A percentile compares a stretch with the other conserved stretches of the same genome.
Evolutionary conservation across 805 yeast species (phyloP).

Genomic region (Kazachstania kunashirensis): DNA sequence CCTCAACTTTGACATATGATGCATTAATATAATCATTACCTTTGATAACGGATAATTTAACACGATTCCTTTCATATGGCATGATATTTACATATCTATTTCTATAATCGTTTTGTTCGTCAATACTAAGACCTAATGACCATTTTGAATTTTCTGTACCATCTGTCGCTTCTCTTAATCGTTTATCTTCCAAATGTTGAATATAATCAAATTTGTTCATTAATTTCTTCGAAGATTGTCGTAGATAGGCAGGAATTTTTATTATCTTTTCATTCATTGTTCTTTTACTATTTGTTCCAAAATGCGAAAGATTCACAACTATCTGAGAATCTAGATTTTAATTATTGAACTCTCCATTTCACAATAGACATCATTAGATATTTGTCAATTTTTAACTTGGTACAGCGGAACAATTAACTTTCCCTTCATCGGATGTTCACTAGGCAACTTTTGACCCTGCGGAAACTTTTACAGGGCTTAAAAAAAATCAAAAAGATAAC

Average conservation of each 20-base stretch:
- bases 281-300: not conserved
- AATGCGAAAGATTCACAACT: no score
- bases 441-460: no score
- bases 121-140: slow-evolving; percentile 24
- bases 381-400: no score
- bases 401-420: no score
- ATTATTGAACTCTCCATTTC: no score
- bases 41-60: slow-evolving; percentile 29
- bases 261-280: not conserved
- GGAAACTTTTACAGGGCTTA: no score
- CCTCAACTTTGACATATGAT: slow-evolving; percentile 42
- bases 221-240: slow-evolving; percentile 20
- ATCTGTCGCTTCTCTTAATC: slow-evolving; percentile 32
- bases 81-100: slow-evolving; percentile 56
- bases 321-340: no score
- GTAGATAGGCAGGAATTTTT: slow-evolving; percentile 21
- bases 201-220: slow-evolving; percentile 27
- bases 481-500: no score
- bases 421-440: no score
- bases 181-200: slow-evolving; percentile 30
- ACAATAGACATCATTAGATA: no score
- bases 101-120: slow-evolving; percentile 26
- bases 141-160: slow-evolving; percentile 21
- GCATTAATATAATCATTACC: slow-evolving; percentile 74
- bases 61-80: slow-evolving; percentile 57